phyloP scores from a whole-genome alignment of 1,284 basidiomycete species.

The Ustilago trichophora region DNA sequence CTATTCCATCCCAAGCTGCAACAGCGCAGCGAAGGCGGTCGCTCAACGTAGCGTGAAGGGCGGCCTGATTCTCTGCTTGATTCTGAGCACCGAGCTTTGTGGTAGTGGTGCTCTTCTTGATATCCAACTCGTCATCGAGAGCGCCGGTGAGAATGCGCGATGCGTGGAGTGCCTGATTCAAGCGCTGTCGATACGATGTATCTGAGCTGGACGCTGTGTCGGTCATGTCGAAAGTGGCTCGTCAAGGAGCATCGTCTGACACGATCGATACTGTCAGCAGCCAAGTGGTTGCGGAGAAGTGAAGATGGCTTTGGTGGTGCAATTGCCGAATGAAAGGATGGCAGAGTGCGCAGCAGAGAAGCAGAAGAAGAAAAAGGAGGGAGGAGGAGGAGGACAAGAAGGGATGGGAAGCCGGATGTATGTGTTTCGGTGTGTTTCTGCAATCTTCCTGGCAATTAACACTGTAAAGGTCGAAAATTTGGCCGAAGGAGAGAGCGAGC shows the following conservation, averaged over 20 bases:
- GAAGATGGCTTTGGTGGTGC: too few species aligned
- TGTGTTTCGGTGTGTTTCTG: slow-evolving; percentile 19
- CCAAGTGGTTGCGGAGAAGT: too few species aligned
- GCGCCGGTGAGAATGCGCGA: slow-evolving; percentile 32
- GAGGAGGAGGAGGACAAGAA: too few species aligned
- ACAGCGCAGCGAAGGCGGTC: slow-evolving; percentile 9
- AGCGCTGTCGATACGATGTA: slow-evolving; percentile 30
- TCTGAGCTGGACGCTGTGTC: slow-evolving; percentile 23
- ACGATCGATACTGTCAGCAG: too few species aligned
- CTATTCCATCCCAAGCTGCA: slow-evolving; percentile 11
- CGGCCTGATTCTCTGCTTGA: slow-evolving; percentile 11
- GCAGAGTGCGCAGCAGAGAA: too few species aligned
- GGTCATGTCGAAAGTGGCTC: slow-evolving; percentile 7
- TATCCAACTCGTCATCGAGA: slow-evolving; percentile 33
- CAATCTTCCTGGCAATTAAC: slow-evolving; percentile 13
- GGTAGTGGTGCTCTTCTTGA: slow-evolving; percentile 20
- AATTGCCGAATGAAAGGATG: too few species aligned
- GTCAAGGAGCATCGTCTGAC: slow-evolving; percentile 3
- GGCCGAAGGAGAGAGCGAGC: too few species aligned
- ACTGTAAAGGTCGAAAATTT: too few species aligned
- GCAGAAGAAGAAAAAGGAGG: background rate
- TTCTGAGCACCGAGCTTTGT: slow-evolving; percentile 26
- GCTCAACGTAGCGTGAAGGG: slow-evolving; percentile 19
- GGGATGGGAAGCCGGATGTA: too few species aligned
- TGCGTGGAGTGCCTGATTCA: slow-evolving; percentile 26